Evolutionary conservation across 331 rosid genomes (phyloP), one percentile per base, ranked within the genome.

Genomic region (Malus hybrid): DNA sequence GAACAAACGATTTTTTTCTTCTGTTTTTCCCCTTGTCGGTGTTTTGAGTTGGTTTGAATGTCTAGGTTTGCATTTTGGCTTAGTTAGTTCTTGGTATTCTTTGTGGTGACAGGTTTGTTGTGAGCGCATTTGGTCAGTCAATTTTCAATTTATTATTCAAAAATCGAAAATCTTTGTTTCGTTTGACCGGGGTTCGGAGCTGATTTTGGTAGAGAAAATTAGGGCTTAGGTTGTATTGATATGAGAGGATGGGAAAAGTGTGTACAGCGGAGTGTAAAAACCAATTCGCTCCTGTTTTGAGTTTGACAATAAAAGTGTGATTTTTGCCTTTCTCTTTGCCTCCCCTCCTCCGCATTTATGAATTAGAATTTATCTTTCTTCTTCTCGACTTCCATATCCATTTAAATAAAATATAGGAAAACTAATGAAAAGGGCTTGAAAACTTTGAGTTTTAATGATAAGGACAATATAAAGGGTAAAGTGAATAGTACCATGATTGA

Each of bases 251-350:
- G 77, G 6, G n/a, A 57, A n/a, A 85, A 80, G 85, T 81, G 84
- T 93, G 97, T 93, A 93, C 95, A 93, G 98, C 81, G 69, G 89
- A 81, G 86, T 87, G 91, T 86, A 82, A 82, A 87, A 83, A 72
- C 77, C 86, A 74, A 77, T 79, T 80, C 58, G 71, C 77, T 71
- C 77, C 44, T 85, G 68, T 60, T 85, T 79, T 87, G 81, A 75
- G 48, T 85, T 79, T 87, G 81, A 75, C 84, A 86, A 84, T 83
- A 66, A 79, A 88, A 18, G 91, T 86, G 83, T 83, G 86, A 73
- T 79, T 81, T 81, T 14, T 30, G 3, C 3, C 36, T 16, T 55
- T 24, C 29, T 60, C 48, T 60, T 16, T 57, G 7, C 7, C 56
- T 61, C 50, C 22, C 42, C 24, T 14, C 33, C 16, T 14, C 32